phyloP scores from a whole-genome alignment of 179 eudicot genomes.

The Beta lomatogona region DNA sequence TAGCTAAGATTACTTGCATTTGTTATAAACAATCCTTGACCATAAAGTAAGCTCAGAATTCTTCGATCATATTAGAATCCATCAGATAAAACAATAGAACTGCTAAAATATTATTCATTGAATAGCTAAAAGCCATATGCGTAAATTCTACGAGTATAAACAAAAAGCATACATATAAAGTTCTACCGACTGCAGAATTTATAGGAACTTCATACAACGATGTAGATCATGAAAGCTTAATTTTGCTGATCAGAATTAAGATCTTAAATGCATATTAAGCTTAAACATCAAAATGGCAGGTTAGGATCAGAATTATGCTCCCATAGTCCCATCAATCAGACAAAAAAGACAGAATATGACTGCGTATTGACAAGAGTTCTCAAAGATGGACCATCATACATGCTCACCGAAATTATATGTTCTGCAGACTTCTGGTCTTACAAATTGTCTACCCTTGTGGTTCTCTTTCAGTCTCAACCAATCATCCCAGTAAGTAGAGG shows the following conservation, averaged over 20 bases:
- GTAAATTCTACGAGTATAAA: no score
- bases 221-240: background rate
- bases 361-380: background rate
- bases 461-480: slow-evolving; percentile 96
- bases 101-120: no score
- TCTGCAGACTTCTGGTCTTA: slow-evolving; percentile 98
- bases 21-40: background rate
- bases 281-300: slow-evolving; percentile 2
- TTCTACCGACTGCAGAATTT: no score
- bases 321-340: background rate
- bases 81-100: background rate
- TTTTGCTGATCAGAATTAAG: background rate
- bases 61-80: background rate
- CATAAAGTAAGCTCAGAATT: background rate
- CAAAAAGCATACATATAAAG: no score
- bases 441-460: slow-evolving; percentile 85
- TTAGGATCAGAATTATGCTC: background rate
- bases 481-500: slow-evolving; percentile 96
- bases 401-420: slow-evolving; percentile 98
- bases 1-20: background rate
- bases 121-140: no score
- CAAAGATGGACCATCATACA: slow-evolving; percentile 53
- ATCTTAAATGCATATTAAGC: background rate
- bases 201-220: no score
- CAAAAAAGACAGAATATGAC: background rate